Evolutionary conservation across 768 basidiomycete genomes (phyloP), one percentile per base, ranked within the genome.

Genomic region (Russula sp.): DNA sequence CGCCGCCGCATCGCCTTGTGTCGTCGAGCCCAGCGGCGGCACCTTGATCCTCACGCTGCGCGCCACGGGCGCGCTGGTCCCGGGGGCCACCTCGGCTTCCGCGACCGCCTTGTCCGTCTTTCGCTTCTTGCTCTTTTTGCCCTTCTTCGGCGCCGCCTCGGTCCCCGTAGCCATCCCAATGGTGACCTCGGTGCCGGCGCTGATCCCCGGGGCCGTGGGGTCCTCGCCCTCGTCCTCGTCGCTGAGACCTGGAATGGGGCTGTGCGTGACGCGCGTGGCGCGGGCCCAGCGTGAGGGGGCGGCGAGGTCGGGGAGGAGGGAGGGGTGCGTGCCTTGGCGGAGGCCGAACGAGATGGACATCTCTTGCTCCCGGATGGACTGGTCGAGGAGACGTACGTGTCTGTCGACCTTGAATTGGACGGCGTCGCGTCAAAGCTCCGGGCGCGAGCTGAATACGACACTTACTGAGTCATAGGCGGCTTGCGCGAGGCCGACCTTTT

Each of bases 331-430:
- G 11, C 82, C 83, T 5, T 79, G 77, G 11, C 81, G 79, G 22
- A 78, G 74, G 20, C 83, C 84, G 20, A 83, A 75, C 11, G 80
- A 77, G 51, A 86, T 78, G 18, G 80, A 75, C 37, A 80, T 77
- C 69, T 86, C 82, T 68, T 84, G 81, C 63, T 84, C 81, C 54
- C 80, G 80, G 60, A 88, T 82, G n/a, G 81, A 86, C 68, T 89
- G 84, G 67, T 94, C 90, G 27, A 94, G 76, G 45, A 89, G 79
- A 27, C 86, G 84, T 34, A 89, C 85, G 69, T 93, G 89, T 40
- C 91, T 80, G 66, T 92, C 88, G 13, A 92, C 82, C 91, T 94
- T 47, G 6, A 27, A 22, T 22, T 22, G 55, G 18, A 20, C 18
- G 32, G 9, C 9, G 27, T 58, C 52, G 18, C 18, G 20, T 39